Evolutionary conservation across 1,284 basidiomycete species (phyloP).

Genomic region (Coniferiporia sulphurascens): DNA sequence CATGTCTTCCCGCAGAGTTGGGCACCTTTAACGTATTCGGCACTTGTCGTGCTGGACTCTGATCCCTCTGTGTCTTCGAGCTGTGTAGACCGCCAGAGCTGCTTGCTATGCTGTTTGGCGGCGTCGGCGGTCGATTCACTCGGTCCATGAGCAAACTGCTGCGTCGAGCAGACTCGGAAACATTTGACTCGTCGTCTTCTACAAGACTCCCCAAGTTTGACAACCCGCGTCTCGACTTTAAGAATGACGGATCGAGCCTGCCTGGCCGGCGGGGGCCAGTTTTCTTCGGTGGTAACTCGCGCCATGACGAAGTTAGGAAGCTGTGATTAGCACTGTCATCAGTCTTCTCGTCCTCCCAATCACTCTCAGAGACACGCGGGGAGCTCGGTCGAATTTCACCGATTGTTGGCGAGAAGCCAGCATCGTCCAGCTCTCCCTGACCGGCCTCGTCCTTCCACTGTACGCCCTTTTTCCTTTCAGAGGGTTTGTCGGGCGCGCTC

Average conservation of each 20-base stretch:
- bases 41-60: slow-evolving; percentile 45
- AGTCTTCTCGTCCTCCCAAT: slow-evolving; percentile 84
- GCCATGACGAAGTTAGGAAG: slow-evolving; percentile 37
- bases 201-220: slow-evolving; percentile 57
- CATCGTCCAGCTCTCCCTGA: slow-evolving; percentile 76
- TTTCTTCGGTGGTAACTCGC: slow-evolving; percentile 24
- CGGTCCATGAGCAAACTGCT: slow-evolving; percentile 52
- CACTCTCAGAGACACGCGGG: slow-evolving; percentile 65
- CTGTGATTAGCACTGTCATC: slow-evolving; percentile 63
- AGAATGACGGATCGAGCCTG: slow-evolving; percentile 62
- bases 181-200: slow-evolving; percentile 60
- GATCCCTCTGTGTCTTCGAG: slow-evolving; percentile 34
- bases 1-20: slow-evolving; percentile 30
- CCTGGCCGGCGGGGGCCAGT: slow-evolving; percentile 42
- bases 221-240: slow-evolving; percentile 49
- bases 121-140: slow-evolving; percentile 45
- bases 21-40: slow-evolving; percentile 42
- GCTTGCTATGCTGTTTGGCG: slow-evolving; percentile 26
- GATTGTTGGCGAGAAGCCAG: slow-evolving; percentile 31
- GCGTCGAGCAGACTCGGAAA: slow-evolving; percentile 31
- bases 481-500: slow-evolving; percentile 55
- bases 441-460: slow-evolving; percentile 90
- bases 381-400: slow-evolving; percentile 33
- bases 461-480: slow-evolving; percentile 70
- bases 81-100: slow-evolving; percentile 27